These are phyloP conservation scores for Nicotiana sylvestris DNA, from an alignment of 257 asterid genomes.

Conservation along the genomic window DNA sequence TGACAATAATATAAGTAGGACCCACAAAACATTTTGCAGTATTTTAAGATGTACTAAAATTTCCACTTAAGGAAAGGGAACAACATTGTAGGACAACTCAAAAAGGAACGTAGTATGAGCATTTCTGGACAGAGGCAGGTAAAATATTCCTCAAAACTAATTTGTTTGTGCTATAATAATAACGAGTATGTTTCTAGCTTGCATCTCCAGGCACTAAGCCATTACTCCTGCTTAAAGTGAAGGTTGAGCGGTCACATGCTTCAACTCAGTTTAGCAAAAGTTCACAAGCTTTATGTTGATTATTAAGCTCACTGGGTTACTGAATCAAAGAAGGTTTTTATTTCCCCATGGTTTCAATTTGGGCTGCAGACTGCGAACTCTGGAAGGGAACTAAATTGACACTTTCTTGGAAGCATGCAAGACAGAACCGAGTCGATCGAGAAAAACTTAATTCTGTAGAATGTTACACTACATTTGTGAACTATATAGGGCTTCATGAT, in stretches of 20 bases:
- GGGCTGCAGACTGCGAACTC: neutral
- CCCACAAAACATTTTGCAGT: neutral
- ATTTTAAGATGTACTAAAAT: neutral
- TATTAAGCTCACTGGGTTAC: neutral
- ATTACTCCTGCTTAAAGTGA: neutral
- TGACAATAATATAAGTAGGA: neutral
- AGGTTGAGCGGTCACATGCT: conserved; percentile 1
- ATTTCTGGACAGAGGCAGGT: neutral
- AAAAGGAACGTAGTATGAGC: neutral
- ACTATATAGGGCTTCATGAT: neutral
- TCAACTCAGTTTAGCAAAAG: neutral
- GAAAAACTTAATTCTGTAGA: neutral
- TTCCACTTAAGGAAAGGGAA: neutral
- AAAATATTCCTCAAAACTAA: neutral
- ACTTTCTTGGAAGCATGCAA: neutral
- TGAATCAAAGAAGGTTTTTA: neutral
- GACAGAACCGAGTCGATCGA: neutral
- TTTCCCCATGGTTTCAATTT: neutral
- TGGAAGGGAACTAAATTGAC: neutral
- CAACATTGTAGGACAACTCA: neutral
- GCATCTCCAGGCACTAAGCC: neutral
- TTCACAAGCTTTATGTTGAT: neutral
- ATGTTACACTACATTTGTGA: neutral
- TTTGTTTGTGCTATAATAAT: neutral
- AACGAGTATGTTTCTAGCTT: neutral